Evolutionary conservation across 495 filamentous ascomycete species (phyloP).

Genomic region (Hypoxylon lenormandii): DNA sequence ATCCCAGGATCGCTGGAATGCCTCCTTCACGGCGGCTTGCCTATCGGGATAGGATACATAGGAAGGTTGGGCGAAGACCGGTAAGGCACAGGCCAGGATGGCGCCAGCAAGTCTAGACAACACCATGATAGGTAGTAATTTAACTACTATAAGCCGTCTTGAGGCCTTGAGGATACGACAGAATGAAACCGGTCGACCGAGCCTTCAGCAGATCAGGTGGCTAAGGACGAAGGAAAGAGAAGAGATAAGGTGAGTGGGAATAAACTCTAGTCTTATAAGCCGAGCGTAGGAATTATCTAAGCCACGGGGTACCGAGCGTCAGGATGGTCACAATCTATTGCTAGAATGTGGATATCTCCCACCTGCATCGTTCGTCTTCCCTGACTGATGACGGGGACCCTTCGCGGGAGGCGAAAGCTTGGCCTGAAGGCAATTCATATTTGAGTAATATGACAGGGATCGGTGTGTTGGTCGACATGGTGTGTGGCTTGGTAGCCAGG

Average conservation of each 20-base stretch:
- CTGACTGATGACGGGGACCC: slow-evolving; percentile 2
- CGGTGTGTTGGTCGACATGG: slow-evolving; percentile 28
- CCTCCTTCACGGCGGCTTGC: slow-evolving; percentile 75
- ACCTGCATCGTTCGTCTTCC: slow-evolving; percentile 29
- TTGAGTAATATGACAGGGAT: slow-evolving; percentile 32
- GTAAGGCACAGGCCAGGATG: slow-evolving; percentile 42
- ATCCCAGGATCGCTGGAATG: slow-evolving; percentile 82
- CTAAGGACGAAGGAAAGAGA: slow-evolving; percentile 24
- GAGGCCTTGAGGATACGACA: slow-evolving; percentile 5
- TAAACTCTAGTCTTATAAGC: slow-evolving; percentile 46
- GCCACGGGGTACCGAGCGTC: slow-evolving; percentile 3
- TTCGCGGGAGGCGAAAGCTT: slow-evolving; percentile 6
- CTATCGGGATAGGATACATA: slow-evolving; percentile 55
- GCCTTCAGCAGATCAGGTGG: slow-evolving; percentile 9
- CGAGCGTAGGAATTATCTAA: slow-evolving; percentile 14
- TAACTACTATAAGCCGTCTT: slow-evolving; percentile 16
- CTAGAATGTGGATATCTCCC: slow-evolving; percentile 24
- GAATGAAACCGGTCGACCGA: slow-evolving; percentile 17
- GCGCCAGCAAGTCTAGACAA: slow-evolving; percentile 27
- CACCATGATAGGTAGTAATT: slow-evolving; percentile 37
- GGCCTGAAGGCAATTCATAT: slow-evolving; percentile 24
- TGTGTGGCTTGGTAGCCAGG: slow-evolving; percentile 21
- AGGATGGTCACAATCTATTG: slow-evolving; percentile 25
- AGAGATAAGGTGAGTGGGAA: slow-evolving; percentile 20
- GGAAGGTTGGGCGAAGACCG: slow-evolving; percentile 32